Base-by-base conservation (phyloP, 192 early-diverging fungal genomes). In the Bifiguratus adelaidae region DNA sequence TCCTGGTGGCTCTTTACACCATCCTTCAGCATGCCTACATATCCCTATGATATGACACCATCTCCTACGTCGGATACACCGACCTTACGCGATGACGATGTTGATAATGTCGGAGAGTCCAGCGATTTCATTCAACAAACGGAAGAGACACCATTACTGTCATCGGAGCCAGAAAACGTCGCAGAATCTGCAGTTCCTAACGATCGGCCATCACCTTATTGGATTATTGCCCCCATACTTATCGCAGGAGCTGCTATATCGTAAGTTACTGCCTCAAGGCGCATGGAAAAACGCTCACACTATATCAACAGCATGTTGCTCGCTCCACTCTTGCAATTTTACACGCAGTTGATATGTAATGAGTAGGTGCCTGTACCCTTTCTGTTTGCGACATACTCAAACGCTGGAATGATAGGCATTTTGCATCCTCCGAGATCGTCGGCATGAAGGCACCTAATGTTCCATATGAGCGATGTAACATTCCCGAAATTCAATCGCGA, bases 401-500 rank as follows among this genome's bases (percentile, higher is more conserved):
- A 43, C 7, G 26, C n/a, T 3, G 25, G 34, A 41, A 30, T 16
- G 2, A 41, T 21, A 32, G 4, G n/a, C 12, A 43, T 34, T 22
- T 22, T 25, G 16, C 18, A 15, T 15, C 24, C 19, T 26, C n/a
- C n/a, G n/a, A n/a, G n/a, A n/a, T n/a, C n/a, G n/a, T n/a, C n/a
- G n/a, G n/a, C n/a, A n/a, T n/a, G n/a, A n/a, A n/a, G n/a, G n/a
- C n/a, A 12, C 37, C 12, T 24, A 41, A 50, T 38, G 44, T 64
- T 36, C 52, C 58, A 8, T 35, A 53, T 8, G 36, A 52, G 15
- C 48, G 53, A 27, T 64, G 61, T 30, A 37, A 54, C 16, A 53
- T 64, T 7, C 61, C 61, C 7, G 61, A 64, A 53, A 43, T 64
- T 12, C 61, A 64, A 29, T 7, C 47, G 2, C 18, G 53, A 25